phyloP scores from a whole-genome alignment of 257 asterid species.

The Ilex asprella region DNA sequence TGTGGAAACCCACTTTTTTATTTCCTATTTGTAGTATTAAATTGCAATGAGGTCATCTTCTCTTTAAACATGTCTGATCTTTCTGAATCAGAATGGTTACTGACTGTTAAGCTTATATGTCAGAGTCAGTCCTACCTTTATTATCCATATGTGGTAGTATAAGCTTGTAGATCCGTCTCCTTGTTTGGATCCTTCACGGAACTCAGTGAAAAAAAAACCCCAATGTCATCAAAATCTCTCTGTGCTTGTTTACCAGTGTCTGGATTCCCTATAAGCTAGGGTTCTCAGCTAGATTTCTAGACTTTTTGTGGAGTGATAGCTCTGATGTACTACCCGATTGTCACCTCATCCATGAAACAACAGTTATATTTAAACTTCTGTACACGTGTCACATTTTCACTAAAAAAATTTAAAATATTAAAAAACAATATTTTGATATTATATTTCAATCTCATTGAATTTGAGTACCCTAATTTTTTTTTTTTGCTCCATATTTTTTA shows the following conservation, averaged over 20 bases:
- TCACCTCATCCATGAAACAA: background rate
- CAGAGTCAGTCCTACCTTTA: constrained; percentile 4
- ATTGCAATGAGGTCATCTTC: constrained; percentile 15
- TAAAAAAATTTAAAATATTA: too few relatives aligned
- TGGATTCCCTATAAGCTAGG: background rate
- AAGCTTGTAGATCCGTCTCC: constrained; percentile 18
- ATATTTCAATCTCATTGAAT: too few relatives aligned
- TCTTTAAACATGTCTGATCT: constrained; percentile 1
- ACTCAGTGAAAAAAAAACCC: constrained; percentile 17
- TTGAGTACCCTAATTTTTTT: too few relatives aligned
- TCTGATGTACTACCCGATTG: constrained; percentile 11
- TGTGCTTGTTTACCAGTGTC: constrained; percentile 18
- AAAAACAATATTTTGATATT: too few relatives aligned
- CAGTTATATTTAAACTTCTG: too few relatives aligned
- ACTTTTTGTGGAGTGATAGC: constrained; percentile 2
- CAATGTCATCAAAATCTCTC: background rate
- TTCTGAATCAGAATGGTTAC: constrained; percentile 9
- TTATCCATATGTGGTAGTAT: constrained; percentile 23
- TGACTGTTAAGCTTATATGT: constrained; percentile 14
- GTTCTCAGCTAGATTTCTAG: too few relatives aligned
- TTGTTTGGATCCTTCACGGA: constrained; percentile 20
- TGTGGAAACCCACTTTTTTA: constrained; percentile 26
- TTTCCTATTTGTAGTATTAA: constrained; percentile 28
- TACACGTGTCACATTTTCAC: too few relatives aligned
- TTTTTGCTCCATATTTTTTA: too few relatives aligned